These are phyloP conservation scores for Oxyria digyna DNA, from an alignment of 148 eudicot species.

Conservation along the genomic window DNA sequence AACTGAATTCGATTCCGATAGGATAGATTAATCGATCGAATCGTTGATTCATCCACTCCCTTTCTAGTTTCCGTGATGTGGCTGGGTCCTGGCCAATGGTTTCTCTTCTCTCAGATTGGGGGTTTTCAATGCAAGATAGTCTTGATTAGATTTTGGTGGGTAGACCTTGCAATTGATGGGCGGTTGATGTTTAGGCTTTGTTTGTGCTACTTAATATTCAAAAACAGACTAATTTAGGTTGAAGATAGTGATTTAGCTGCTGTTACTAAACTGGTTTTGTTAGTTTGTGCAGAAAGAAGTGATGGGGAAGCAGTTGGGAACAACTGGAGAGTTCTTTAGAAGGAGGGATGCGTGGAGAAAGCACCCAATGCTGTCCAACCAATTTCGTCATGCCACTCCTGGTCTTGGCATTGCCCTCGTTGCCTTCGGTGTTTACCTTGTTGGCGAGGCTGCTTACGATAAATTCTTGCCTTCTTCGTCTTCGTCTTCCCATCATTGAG, in stretches of 20 bases:
- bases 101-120: too few relatives aligned
- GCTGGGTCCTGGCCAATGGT: too few relatives aligned
- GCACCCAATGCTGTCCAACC: slow-evolving; percentile 72
- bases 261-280: not conserved
- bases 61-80: too few relatives aligned
- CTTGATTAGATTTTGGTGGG: too few relatives aligned
- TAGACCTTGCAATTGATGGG: too few relatives aligned
- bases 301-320: slow-evolving; percentile 57
- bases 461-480: slow-evolving; percentile 30
- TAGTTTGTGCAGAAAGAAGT: not conserved
- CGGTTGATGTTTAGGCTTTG: not conserved
- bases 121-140: too few relatives aligned
- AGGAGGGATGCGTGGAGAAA: slow-evolving; percentile 86
- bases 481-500: slow-evolving; percentile 29
- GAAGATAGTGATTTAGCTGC: not conserved
- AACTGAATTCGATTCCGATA: too few relatives aligned
- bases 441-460: slow-evolving; percentile 54
- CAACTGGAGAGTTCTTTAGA: slow-evolving; percentile 87
- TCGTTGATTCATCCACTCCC: too few relatives aligned
- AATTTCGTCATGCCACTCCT: slow-evolving; percentile 76
- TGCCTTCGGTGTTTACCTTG: slow-evolving; percentile 69
- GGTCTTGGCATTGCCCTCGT: slow-evolving; percentile 72
- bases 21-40: too few relatives aligned
- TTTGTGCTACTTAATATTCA: not conserved
- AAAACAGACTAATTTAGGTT: too few relatives aligned